phyloP scores from a whole-genome alignment of 345 rosid genomes.

The Chamaenerion angustifolium region DNA sequence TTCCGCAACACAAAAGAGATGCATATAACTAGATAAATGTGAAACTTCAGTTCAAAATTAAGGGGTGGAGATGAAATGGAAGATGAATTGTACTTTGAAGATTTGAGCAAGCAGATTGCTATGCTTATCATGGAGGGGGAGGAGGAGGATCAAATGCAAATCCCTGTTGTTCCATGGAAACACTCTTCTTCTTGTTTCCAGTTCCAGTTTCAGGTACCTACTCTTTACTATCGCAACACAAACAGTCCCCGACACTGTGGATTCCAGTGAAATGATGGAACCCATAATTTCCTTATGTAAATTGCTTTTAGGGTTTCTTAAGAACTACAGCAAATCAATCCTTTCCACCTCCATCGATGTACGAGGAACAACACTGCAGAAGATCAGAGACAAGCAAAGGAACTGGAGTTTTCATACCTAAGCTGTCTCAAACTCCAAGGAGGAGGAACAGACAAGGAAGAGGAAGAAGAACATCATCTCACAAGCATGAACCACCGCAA shows the following conservation, averaged over 20 bases:
- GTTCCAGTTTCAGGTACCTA: conserved; percentile 31
- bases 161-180: conserved; percentile 25
- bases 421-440: conserved; percentile 4
- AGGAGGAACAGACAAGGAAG: conserved; percentile 9
- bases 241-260: too few relatives aligned
- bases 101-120: conserved; percentile 80
- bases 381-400: conserved; percentile 7
- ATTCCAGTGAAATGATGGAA: background rate
- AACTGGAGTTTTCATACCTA: conserved; percentile 12
- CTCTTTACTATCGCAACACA: too few relatives aligned
- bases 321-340: conserved; percentile 6
- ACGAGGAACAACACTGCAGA: conserved; percentile 17
- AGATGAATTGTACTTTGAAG: conserved; percentile 83
- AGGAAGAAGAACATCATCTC: background rate
- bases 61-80: conserved; percentile 47
- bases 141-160: conserved; percentile 34
- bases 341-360: conserved; percentile 22
- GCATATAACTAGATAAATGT: background rate
- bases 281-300: too few relatives aligned
- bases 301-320: conserved; percentile 5
- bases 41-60: background rate
- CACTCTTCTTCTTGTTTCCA: conserved; percentile 34
- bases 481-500: background rate
- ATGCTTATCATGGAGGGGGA: conserved; percentile 90
- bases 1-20: background rate